Evolutionary conservation across 768 basidiomycete genomes (phyloP).

Genomic region (Tricholoma saponaceum): DNA sequence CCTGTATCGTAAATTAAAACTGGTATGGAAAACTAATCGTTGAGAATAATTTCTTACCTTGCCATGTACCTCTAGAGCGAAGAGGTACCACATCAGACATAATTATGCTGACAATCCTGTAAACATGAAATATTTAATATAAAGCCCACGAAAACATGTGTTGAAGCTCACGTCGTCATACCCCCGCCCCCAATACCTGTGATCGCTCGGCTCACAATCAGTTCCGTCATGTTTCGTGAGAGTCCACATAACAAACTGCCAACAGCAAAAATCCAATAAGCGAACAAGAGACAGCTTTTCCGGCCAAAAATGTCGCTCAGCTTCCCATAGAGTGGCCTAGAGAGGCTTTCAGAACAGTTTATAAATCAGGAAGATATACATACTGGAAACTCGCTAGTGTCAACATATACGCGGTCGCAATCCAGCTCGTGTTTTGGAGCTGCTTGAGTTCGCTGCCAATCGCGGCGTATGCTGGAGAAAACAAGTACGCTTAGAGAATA

Average conservation of each 20-base stretch:
- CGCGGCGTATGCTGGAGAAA: constrained; percentile 39
- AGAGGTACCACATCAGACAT: constrained; percentile 64
- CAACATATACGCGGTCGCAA: constrained; percentile 60
- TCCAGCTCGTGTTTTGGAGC: constrained; percentile 64
- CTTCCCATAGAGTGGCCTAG: constrained; percentile 61
- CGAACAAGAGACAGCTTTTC: constrained; percentile 52
- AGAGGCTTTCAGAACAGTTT: neutral
- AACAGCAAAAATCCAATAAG: constrained; percentile 49
- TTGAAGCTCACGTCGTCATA: constrained; percentile 50
- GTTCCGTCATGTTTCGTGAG: constrained; percentile 47
- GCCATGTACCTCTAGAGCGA: constrained; percentile 64
- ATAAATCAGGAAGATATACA: constrained; percentile 10
- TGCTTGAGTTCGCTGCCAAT: constrained; percentile 59
- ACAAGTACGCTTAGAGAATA: neutral
- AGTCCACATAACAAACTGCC: constrained; percentile 53
- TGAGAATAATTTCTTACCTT: constrained; percentile 35
- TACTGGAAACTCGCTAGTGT: constrained; percentile 61
- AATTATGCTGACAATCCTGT: constrained; percentile 58
- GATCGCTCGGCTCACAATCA: constrained; percentile 49
- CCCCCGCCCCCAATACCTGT: constrained; percentile 61
- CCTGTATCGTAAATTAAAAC: constrained; percentile 25
- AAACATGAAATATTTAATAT: neutral
- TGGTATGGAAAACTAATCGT: no score
- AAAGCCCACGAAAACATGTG: neutral
- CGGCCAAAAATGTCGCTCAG: constrained; percentile 64